A percentile compares a stretch with the other conserved stretches of the same genome.
phyloP scores from a whole-genome alignment of 495 filamentous ascomycete species.

The Cercophora scortea region DNA sequence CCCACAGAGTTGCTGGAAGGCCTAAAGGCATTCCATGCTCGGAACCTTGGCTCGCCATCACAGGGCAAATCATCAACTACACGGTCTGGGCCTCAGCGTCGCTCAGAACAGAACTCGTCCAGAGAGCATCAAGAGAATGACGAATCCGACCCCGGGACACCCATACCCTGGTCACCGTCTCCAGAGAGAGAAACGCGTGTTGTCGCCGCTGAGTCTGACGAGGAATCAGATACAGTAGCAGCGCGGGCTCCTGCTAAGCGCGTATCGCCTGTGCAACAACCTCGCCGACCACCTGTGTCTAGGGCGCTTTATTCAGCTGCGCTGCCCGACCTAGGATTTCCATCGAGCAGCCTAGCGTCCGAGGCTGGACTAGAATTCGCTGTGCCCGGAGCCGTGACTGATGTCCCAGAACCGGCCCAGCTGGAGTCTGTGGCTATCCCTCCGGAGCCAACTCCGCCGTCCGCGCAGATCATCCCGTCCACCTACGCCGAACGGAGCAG shows the following conservation, averaged over 20 bases:
- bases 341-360: constrained; percentile 22
- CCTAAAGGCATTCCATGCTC: constrained; percentile 19
- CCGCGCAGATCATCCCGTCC: constrained; percentile 33
- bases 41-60: not conserved
- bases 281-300: not conserved
- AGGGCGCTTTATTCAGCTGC: not conserved
- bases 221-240: not conserved
- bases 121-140: too few relatives aligned
- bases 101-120: too few relatives aligned
- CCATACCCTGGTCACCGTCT: not conserved
- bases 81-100: too few relatives aligned
- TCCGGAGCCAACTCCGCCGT: constrained; percentile 27
- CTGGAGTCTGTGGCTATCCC: constrained; percentile 6
- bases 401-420: constrained; percentile 16
- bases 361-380: constrained; percentile 49
- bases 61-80: too few relatives aligned
- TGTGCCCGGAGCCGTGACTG: constrained; percentile 41
- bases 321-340: constrained; percentile 3
- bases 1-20: constrained; percentile 30
- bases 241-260: not conserved
- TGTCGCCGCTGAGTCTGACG: not conserved
- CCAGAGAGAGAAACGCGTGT: not conserved
- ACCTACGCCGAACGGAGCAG: constrained; percentile 9
- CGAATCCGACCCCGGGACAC: not conserved
- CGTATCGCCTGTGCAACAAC: not conserved